These are phyloP conservation scores for Tulasnella sp. DNA, from an alignment of 768 basidiomycete genomes.

Conservation along the genomic window DNA sequence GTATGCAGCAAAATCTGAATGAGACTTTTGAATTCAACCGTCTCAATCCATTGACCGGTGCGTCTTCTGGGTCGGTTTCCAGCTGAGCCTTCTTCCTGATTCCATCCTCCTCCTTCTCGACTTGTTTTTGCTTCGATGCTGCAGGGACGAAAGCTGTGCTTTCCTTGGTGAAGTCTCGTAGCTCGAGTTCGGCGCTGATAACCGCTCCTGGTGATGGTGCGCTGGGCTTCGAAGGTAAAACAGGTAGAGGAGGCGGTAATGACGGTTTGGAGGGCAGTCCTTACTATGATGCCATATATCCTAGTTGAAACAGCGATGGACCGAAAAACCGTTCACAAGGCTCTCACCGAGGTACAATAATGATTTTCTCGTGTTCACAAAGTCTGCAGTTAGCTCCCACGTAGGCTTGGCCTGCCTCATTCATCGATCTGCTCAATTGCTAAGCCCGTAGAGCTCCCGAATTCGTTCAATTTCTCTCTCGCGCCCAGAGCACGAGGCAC, in stretches of 20 bases:
- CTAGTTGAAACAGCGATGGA: no score
- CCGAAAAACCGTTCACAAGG: no score
- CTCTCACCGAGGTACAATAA: no score
- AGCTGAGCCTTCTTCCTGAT: slow-evolving; percentile 12
- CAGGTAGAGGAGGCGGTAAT: slow-evolving; percentile 27
- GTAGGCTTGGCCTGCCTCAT: no score
- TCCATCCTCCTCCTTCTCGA: not conserved
- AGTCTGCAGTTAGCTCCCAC: no score
- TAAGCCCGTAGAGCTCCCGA: no score
- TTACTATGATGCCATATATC: no score
- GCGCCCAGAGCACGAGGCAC: no score
- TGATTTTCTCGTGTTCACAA: no score
- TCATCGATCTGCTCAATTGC: no score
- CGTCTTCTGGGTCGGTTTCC: not conserved
- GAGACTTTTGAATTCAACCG: not conserved
- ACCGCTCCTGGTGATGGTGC: slow-evolving; percentile 39
- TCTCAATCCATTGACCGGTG: not conserved
- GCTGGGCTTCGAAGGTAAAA: not conserved
- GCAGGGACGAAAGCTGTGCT: slow-evolving; percentile 87
- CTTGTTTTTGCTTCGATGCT: slow-evolving; percentile 70
- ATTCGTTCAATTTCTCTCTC: no score
- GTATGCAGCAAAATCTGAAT: no score
- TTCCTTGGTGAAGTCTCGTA: slow-evolving; percentile 93
- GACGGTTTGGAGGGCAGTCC: slow-evolving; percentile 25
- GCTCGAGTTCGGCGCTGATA: slow-evolving; percentile 79